A percentile compares a stretch with the other conserved stretches of the same genome.
Evolutionary conservation across 768 basidiomycete genomes (phyloP).

Genomic region (Pleurotus cornucopiae): DNA sequence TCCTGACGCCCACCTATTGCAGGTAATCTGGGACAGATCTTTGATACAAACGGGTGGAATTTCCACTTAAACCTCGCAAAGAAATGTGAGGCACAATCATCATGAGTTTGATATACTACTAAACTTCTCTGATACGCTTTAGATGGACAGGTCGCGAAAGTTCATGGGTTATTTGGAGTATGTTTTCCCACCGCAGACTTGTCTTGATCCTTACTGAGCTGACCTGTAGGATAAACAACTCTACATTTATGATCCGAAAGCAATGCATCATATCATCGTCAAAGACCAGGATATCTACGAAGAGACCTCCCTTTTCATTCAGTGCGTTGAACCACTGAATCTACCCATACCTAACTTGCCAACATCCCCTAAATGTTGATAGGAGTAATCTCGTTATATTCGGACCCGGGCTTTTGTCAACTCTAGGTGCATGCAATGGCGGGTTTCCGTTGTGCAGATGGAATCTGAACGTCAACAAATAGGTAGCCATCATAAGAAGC

Average conservation of each 20-base stretch:
- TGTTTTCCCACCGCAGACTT: conserved; percentile 1
- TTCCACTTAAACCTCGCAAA: conserved; percentile 29
- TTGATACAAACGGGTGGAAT: conserved; percentile 28
- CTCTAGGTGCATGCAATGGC: conserved; percentile 15
- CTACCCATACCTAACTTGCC: too few relatives aligned
- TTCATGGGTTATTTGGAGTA: conserved; percentile 33
- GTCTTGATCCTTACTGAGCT: not conserved
- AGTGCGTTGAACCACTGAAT: conserved; percentile 12
- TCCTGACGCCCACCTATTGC: not conserved
- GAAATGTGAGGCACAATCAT: conserved; percentile 22
- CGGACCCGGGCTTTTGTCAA: conserved; percentile 23
- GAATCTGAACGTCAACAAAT: not conserved
- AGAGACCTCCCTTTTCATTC: conserved; percentile 30
- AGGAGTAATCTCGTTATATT: conserved; percentile 17
- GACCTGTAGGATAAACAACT: conserved; percentile 26
- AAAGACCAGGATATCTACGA: conserved; percentile 34
- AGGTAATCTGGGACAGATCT: conserved; percentile 32
- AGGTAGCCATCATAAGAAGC: conserved; percentile 27
- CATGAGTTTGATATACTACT: too few relatives aligned
- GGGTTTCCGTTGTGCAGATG: too few relatives aligned
- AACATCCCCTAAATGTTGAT: conserved; percentile 8
- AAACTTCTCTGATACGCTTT: too few relatives aligned
- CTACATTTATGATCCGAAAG: conserved; percentile 32
- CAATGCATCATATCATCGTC: conserved; percentile 31
- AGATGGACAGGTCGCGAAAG: conserved; percentile 28